These are phyloP conservation scores for Candida tetrigidarum DNA, from an alignment of 1,139 yeast species.

Conservation along the genomic window DNA sequence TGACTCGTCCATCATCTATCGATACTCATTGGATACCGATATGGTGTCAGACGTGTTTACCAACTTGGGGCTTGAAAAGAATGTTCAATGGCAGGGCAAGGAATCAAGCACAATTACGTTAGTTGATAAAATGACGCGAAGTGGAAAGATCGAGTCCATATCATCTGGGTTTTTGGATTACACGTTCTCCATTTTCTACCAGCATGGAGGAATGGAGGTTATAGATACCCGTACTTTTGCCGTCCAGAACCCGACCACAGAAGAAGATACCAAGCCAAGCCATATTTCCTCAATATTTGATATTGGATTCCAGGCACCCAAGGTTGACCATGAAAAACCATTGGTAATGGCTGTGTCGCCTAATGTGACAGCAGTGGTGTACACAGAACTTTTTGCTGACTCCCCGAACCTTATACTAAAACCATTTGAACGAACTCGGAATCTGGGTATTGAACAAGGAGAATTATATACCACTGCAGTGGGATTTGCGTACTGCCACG, in stretches of 20 bases:
- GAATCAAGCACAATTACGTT: slow-evolving; percentile 22
- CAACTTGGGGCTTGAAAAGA: slow-evolving; percentile 37
- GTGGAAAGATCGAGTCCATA: slow-evolving; percentile 26
- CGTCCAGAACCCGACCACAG: slow-evolving; percentile 21
- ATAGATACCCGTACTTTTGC: slow-evolving; percentile 40
- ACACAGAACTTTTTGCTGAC: slow-evolving; percentile 27
- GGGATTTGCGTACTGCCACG: slow-evolving; percentile 67
- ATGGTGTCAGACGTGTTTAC: slow-evolving; percentile 34
- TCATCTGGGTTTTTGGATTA: slow-evolving; percentile 28
- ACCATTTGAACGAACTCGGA: slow-evolving; percentile 30
- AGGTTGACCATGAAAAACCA: slow-evolving; percentile 28
- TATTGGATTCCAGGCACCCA: slow-evolving; percentile 58
- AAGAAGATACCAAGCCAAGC: slow-evolving; percentile 25
- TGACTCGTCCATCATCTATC: slow-evolving; percentile 26
- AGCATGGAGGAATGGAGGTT: slow-evolving; percentile 48
- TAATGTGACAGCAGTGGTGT: slow-evolving; percentile 55
- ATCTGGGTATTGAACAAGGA: slow-evolving; percentile 26
- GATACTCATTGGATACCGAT: slow-evolving; percentile 37
- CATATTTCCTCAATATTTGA: slow-evolving; percentile 54
- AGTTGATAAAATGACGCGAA: slow-evolving; percentile 27
- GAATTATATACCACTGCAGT: slow-evolving; percentile 52
- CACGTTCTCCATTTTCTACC: slow-evolving; percentile 31
- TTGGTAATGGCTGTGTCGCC: slow-evolving; percentile 58
- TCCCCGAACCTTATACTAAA: slow-evolving; percentile 27
- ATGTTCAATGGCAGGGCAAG: slow-evolving; percentile 15